Conservation (phyloP, 208 protist genomes). For the Leishmania amazonensis region DNA sequence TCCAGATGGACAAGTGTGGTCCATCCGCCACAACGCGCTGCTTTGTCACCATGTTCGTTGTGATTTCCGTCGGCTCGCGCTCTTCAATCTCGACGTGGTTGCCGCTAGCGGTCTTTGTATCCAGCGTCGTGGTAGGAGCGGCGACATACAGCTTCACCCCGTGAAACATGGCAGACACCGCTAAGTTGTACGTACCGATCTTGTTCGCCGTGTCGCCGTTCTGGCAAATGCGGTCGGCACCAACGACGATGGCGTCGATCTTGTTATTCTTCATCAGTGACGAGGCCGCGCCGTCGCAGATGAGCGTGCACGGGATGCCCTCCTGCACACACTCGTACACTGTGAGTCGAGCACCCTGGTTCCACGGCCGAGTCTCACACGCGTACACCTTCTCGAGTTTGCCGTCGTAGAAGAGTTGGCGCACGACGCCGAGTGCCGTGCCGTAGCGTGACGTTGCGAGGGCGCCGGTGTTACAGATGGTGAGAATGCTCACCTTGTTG, state of each 20-base stretch:
- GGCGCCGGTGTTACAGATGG: conserved; percentile 96
- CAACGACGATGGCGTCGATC: conserved; percentile 93
- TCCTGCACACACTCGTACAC: conserved; percentile 96
- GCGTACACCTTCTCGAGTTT: conserved; percentile 89
- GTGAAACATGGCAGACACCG: conserved; percentile 90
- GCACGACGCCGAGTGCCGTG: conserved; percentile 94
- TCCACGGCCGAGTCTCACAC: conserved; percentile 96
- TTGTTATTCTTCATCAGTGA: conserved; percentile 60
- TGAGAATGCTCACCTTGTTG: conserved; percentile 72
- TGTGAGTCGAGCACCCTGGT: conserved; percentile 94
- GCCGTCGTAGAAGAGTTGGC: conserved; percentile 81
- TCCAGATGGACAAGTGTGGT: conserved; percentile 91
- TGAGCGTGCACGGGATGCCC: conserved; percentile 91
- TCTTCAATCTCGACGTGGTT: conserved; percentile 93
- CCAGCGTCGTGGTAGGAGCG: conserved; percentile 91
- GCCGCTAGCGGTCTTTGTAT: conserved; percentile 81
- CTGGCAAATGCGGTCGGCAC: conserved; percentile 93
- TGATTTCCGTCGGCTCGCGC: conserved; percentile 91
- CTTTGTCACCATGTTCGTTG: conserved; percentile 76
- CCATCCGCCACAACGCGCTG: conserved; percentile 86
- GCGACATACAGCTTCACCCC: conserved; percentile 93
- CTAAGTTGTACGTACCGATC: conserved; percentile 95
- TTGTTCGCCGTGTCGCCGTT: conserved; percentile 97
- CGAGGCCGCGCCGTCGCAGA: conserved; percentile 91
- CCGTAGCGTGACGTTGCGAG: conserved; percentile 93